These are phyloP conservation scores for Polysphondylium violaceum DNA, from an alignment of 78 protist genomes.

Conservation along the genomic window DNA sequence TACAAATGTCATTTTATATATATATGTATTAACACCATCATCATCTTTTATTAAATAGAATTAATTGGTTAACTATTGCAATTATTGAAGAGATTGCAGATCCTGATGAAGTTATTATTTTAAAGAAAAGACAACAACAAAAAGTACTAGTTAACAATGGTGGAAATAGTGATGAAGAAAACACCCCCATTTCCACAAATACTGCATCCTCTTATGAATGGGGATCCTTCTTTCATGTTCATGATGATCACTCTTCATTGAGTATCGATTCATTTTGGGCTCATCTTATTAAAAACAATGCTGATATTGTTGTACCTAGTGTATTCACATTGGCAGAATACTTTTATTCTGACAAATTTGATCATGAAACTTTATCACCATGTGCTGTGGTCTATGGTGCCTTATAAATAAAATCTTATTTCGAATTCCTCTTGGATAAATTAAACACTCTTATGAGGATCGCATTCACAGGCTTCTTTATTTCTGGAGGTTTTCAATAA, in stretches of 20 bases:
- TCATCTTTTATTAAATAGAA: neutral
- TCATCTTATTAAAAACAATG: constrained; percentile 17
- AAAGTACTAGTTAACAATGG: constrained; percentile 1
- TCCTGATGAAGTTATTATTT: constrained; percentile 37
- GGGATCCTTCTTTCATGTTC: constrained; percentile 66
- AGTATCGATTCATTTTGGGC: constrained; percentile 52
- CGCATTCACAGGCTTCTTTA: too few relatives aligned
- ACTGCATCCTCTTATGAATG: constrained; percentile 25
- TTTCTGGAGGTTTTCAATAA: too few relatives aligned
- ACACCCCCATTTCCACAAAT: neutral
- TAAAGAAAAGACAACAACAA: neutral
- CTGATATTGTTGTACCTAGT: constrained; percentile 30
- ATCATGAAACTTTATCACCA: constrained; percentile 26
- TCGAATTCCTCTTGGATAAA: too few relatives aligned
- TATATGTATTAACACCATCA: neutral
- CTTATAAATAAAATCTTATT: too few relatives aligned
- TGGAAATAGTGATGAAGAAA: neutral
- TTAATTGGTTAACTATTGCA: constrained; percentile 61
- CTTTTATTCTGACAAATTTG: constrained; percentile 38
- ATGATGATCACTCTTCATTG: neutral
- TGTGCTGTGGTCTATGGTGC: constrained; percentile 66
- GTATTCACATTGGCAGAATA: constrained; percentile 57
- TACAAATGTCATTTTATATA: neutral
- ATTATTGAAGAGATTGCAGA: constrained; percentile 63
- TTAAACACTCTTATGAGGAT: too few relatives aligned